phyloP scores from a whole-genome alignment of 768 basidiomycete species.

The Scleroderma bovista region DNA sequence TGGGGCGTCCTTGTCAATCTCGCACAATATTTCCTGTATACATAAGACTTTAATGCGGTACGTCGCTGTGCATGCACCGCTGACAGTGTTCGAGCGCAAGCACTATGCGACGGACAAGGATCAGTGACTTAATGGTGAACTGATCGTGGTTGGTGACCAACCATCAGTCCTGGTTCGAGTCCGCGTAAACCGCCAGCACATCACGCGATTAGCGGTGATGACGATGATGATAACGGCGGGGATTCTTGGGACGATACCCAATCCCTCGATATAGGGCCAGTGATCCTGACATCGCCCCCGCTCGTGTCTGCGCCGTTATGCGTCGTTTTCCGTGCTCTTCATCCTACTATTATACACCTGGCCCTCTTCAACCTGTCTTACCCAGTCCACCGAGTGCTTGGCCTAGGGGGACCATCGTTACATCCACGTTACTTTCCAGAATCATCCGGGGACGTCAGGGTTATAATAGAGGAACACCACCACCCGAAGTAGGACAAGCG shows the following conservation, averaged over 20 bases:
- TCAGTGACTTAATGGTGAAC: constrained; percentile 61
- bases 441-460: constrained; percentile 54
- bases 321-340: constrained; percentile 44
- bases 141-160: constrained; percentile 58
- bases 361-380: constrained; percentile 49
- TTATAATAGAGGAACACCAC: constrained; percentile 33
- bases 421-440: constrained; percentile 34
- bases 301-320: constrained; percentile 46
- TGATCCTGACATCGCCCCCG: constrained; percentile 41
- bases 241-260: constrained; percentile 40
- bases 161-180: constrained; percentile 38
- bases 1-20: constrained; percentile 43
- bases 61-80: constrained; percentile 51
- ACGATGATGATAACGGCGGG: constrained; percentile 7
- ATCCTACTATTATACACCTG: constrained; percentile 60
- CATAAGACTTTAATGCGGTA: constrained; percentile 57
- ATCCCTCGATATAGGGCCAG: constrained; percentile 25
- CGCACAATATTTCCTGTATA: constrained; percentile 52
- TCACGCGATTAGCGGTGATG: neutral
- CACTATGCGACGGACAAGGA: constrained; percentile 43
- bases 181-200: neutral
- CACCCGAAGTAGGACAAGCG: constrained; percentile 9
- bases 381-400: constrained; percentile 45
- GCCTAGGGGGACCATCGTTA: constrained; percentile 50
- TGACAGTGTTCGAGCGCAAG: constrained; percentile 44